phyloP scores from a whole-genome alignment of 1,139 yeast genomes.

The Scheffersomyces insectosa region DNA sequence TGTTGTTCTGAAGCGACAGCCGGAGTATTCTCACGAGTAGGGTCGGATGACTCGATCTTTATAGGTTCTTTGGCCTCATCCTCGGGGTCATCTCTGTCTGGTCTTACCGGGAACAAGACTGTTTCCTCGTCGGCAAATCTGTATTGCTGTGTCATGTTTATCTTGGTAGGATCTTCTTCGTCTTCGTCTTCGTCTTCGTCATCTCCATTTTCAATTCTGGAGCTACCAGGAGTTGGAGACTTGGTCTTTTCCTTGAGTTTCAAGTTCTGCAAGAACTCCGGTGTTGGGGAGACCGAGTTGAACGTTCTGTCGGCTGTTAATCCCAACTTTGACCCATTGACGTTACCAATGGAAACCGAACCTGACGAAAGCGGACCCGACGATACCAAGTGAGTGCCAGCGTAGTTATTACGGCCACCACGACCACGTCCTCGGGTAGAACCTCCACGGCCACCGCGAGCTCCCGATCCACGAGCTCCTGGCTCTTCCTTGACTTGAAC shows the following conservation, averaged over 20 bases:
- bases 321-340: conserved; percentile 28
- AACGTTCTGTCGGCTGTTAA: conserved; percentile 29
- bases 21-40: conserved; percentile 34
- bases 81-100: conserved; percentile 25
- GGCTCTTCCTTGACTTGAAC: conserved; percentile 43
- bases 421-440: conserved; percentile 35
- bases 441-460: conserved; percentile 21
- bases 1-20: conserved; percentile 3
- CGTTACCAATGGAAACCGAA: conserved; percentile 48
- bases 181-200: conserved; percentile 37
- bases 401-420: conserved; percentile 48
- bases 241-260: conserved; percentile 27
- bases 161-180: conserved; percentile 44
- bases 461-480: conserved; percentile 14
- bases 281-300: conserved; percentile 30
- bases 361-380: conserved; percentile 76
- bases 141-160: conserved; percentile 64
- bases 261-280: conserved; percentile 42
- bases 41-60: conserved; percentile 18
- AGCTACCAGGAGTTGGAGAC: conserved; percentile 7
- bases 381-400: conserved; percentile 67
- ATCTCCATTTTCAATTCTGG: conserved; percentile 7
- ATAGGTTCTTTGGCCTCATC: conserved; percentile 19
- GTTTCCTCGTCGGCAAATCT: conserved; percentile 50
- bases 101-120: conserved; percentile 45